A percentile compares a stretch with the other conserved stretches of the same genome.
Evolutionary conservation across 1,284 basidiomycete genomes (phyloP).

Genomic region (Apiotrichum gamsii): DNA sequence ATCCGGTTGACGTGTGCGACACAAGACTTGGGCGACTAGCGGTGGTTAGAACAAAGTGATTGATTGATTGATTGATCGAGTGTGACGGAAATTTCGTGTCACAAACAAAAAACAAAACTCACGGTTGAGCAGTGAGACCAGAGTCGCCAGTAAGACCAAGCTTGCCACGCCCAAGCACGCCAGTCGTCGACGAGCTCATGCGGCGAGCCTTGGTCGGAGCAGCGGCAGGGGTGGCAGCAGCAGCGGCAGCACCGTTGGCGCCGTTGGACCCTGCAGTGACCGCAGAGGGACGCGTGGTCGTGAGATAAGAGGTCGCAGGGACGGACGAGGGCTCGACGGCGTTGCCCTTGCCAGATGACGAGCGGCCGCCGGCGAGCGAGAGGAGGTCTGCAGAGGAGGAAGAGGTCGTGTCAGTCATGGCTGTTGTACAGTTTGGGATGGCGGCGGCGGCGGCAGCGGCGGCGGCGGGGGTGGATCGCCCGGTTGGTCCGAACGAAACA

Average conservation of each 20-base stretch:
- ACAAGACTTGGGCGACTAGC: constrained; percentile 20
- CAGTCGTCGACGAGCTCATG: constrained; percentile 44
- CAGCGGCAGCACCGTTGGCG: constrained; percentile 6
- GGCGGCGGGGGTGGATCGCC: too few relatives aligned
- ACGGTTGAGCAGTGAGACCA: constrained; percentile 27
- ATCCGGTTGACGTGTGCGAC: constrained; percentile 11
- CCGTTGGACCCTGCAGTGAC: constrained; percentile 8
- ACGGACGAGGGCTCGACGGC: constrained; percentile 31
- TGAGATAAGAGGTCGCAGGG: constrained; percentile 32
- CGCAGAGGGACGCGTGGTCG: constrained; percentile 28
- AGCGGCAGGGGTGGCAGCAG: constrained; percentile 10
- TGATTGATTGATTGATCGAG: background rate
- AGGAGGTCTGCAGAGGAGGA: constrained; percentile 29
- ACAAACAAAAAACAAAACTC: constrained; percentile 12
- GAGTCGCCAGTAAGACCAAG: constrained; percentile 34
- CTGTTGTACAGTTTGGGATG: too few relatives aligned
- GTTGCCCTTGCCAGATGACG: constrained; percentile 2
- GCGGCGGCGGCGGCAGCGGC: too few relatives aligned
- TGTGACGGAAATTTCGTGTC: too few relatives aligned
- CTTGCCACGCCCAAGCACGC: constrained; percentile 42
- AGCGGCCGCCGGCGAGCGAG: constrained; percentile 23
- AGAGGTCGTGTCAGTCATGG: background rate
- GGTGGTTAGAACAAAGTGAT: background rate
- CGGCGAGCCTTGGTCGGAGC: constrained; percentile 27
- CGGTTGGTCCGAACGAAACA: too few relatives aligned